Conservation (phyloP, 371 early-diverging fungal genomes). For the Circinella minor region DNA sequence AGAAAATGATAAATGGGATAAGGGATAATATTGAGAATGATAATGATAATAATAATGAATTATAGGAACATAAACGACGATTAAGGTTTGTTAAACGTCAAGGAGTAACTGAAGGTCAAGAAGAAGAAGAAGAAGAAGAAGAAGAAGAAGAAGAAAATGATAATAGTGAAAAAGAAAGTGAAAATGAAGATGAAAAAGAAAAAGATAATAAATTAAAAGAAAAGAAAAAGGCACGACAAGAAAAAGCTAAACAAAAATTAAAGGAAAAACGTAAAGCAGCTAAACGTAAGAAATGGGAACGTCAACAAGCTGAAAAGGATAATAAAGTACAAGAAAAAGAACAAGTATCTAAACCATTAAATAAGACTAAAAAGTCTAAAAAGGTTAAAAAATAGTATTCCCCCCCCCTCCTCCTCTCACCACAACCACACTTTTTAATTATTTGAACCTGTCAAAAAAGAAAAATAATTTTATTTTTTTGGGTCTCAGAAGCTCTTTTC, state of each 20-base stretch:
- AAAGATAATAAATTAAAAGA: not conserved
- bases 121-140: constrained; percentile 1
- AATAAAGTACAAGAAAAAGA: not conserved
- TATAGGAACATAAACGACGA: constrained; percentile 23
- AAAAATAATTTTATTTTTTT: no score
- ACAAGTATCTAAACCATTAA: not conserved
- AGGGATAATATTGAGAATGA: not conserved
- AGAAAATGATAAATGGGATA: no score
- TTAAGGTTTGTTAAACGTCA: constrained; percentile 16
- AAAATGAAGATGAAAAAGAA: not conserved
- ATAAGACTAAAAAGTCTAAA: no score
- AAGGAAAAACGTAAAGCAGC: constrained; percentile 7
- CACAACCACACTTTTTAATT: no score
- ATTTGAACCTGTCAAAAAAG: no score
- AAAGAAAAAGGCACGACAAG: not conserved
- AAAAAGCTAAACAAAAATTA: constrained; percentile 9
- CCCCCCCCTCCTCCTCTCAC: no score
- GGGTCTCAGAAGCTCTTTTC: no score
- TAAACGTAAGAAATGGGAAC: constrained; percentile 8
- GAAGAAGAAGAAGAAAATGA: constrained; percentile 5
- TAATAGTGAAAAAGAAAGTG: not conserved
- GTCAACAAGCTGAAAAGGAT: constrained; percentile 4
- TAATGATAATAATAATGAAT: not conserved
- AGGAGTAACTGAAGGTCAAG: not conserved
- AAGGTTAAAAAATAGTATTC: no score